phyloP scores from a whole-genome alignment of 306 rosid genomes.

The Senna tora region DNA sequence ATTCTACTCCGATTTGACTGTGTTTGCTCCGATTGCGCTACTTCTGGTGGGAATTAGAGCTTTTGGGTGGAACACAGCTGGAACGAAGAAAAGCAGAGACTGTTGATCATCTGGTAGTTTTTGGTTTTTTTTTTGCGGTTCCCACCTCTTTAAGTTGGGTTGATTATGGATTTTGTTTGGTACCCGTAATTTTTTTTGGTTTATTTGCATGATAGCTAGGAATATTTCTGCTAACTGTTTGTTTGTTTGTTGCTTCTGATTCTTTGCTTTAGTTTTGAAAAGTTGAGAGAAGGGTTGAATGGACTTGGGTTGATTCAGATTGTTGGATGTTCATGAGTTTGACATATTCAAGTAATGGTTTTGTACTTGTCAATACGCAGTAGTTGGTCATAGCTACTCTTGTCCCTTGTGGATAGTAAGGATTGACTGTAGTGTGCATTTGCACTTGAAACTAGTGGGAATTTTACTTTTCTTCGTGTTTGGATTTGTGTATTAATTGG shows the following conservation, averaged over 20 bases:
- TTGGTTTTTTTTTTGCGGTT: constrained; percentile 6
- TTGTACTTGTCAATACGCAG: constrained; percentile 13
- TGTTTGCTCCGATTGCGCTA: constrained; percentile 21
- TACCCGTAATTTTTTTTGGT: background rate
- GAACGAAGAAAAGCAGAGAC: constrained; percentile 23
- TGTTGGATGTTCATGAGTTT: constrained; percentile 22
- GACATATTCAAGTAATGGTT: constrained; percentile 32
- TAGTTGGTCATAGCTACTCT: constrained; percentile 32
- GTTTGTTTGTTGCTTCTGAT: constrained; percentile 36
- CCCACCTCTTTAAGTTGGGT: constrained; percentile 13
- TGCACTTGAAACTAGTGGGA: constrained; percentile 22
- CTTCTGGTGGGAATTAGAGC: constrained; percentile 35
- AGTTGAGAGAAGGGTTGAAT: constrained; percentile 30
- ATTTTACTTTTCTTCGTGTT: constrained; percentile 26
- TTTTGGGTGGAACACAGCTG: constrained; percentile 28
- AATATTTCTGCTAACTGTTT: constrained; percentile 14
- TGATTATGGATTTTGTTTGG: constrained; percentile 32
- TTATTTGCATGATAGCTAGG: constrained; percentile 26
- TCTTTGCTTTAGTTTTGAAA: constrained; percentile 25
- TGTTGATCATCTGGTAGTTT: constrained; percentile 35
- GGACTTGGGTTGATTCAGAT: constrained; percentile 32
- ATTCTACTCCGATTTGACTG: constrained; percentile 33
- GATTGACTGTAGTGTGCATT: constrained; percentile 22
- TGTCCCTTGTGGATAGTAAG: constrained; percentile 32
- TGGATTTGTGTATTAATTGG: constrained; percentile 25